Evolutionary conservation across 441 rosid species (phyloP).

Genomic region (Caryocar brasiliense): DNA sequence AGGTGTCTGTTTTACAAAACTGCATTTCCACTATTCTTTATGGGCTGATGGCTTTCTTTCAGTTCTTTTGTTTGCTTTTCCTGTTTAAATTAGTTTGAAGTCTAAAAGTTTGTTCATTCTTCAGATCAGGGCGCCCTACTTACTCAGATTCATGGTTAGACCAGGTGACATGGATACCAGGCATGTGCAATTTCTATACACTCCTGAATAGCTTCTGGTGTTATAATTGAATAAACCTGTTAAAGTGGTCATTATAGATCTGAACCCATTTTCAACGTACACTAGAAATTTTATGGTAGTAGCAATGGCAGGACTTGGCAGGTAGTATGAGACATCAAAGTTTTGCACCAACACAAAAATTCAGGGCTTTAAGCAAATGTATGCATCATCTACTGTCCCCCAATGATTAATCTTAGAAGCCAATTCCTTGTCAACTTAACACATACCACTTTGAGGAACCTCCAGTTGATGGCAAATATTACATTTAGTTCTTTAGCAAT

Average conservation of each 20-base stretch:
- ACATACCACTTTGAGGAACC: too few relatives aligned
- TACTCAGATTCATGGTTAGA: conserved; percentile 70
- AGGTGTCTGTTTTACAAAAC: conserved; percentile 34
- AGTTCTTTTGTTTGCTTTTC: background rate
- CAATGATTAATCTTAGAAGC: background rate
- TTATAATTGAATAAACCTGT: background rate
- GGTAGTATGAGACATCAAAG: background rate
- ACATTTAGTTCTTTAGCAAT: too few relatives aligned
- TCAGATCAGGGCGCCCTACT: conserved; percentile 78
- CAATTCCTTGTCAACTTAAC: background rate
- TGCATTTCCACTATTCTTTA: background rate
- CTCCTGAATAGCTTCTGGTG: background rate
- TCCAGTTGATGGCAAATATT: too few relatives aligned
- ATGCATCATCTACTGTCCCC: background rate
- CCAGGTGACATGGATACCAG: conserved; percentile 82
- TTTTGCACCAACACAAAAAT: background rate
- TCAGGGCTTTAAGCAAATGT: background rate
- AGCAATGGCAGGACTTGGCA: background rate
- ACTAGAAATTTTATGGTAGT: background rate
- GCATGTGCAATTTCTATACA: conserved; percentile 25
- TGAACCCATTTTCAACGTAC: too few relatives aligned
- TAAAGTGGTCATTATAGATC: too few relatives aligned
- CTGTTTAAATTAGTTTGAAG: conserved; percentile 2
- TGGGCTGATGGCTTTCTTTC: background rate
- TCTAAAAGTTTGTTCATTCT: conserved; percentile 4